Base-by-base conservation (phyloP, 2,329 filamentous ascomycete genomes). In the Trematosphaeria pertusa region DNA sequence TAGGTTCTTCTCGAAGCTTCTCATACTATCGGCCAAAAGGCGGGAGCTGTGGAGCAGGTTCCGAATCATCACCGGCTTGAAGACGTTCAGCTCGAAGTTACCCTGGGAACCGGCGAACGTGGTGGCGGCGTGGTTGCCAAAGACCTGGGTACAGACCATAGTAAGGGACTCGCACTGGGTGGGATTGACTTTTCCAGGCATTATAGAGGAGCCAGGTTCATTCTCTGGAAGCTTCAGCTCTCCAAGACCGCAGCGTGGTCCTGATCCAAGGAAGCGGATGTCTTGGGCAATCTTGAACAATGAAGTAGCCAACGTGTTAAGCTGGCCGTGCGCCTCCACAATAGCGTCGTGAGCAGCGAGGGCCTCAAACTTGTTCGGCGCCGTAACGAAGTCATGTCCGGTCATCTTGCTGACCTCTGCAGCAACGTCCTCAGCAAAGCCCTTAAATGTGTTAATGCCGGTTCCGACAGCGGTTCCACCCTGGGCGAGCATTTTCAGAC, bases 181-280 rank as follows among this genome's bases (percentile, higher is more conserved):
- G 22, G 94, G 94, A 81, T 99, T 99, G 73, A 99, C 94, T 81
- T 99, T 99, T 69, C 94, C 94, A 34, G 94, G 94, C 94, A 99
- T 99, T 81, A 99, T 97, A 63, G 89, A 95, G 69, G 88, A 94
- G 56, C 93, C 93, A 24, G 94, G 94, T 81, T 99, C 94, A 78
- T 99, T 99, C 80, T 99, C 94, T 19, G 94, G 94, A 40, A 99
- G 85, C 68, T 84, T 84, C 55, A 99, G 84, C 80, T 99, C 94
- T 59, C 92, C 93, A 17, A 97, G 87, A 67, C 94, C 94, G 75
- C 94, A 97, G 50, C 94, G 91, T 45, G 94, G 94, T 12, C 94
- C 94, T 60, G 90, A 96, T 64, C 94, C 94, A 41, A 97, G 89
- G 80, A 96, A 97, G 67, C 94, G 88, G 71, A 99, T 91, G 73